Conservation (phyloP, 352 stramenopile genomes). For the Globisporangium mamillatum region DNA sequence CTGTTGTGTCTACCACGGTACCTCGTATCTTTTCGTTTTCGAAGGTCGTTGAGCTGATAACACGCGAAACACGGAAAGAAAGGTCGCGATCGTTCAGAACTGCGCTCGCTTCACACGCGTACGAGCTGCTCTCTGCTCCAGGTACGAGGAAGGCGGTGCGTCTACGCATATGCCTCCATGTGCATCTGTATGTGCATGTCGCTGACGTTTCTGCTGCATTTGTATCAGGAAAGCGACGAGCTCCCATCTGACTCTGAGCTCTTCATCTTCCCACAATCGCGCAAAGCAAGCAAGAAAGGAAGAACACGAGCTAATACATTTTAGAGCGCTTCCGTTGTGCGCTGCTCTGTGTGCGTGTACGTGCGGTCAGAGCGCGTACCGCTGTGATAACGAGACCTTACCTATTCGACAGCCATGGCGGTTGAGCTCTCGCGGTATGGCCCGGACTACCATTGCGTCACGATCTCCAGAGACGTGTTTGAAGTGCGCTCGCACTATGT, state of each 20-base stretch:
- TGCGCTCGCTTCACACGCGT: not conserved
- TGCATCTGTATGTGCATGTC: not conserved
- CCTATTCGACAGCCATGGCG: conserved; percentile 32
- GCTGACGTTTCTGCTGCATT: conserved; percentile 1
- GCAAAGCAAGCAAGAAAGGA: not conserved
- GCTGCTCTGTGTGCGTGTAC: not conserved
- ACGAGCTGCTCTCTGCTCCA: not conserved
- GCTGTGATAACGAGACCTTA: not conserved
- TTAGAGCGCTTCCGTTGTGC: too few species aligned
- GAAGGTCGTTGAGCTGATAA: conserved; percentile 5
- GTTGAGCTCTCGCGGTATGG: conserved; percentile 72
- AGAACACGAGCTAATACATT: too few species aligned
- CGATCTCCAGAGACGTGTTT: conserved; percentile 77
- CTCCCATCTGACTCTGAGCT: not conserved
- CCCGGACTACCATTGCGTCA: conserved; percentile 80
- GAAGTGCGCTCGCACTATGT: conserved; percentile 82
- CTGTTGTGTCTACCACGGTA: conserved; percentile 2
- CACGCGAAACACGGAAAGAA: conserved; percentile 10
- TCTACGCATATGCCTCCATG: not conserved
- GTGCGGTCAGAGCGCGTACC: conserved; percentile 2
- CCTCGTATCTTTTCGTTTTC: conserved; percentile 11
- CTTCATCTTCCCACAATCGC: not conserved
- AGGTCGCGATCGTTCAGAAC: conserved; percentile 14
- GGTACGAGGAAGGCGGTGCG: not conserved
- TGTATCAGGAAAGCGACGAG: not conserved